These are phyloP conservation scores for Pistacia atlantica DNA, from an alignment of 345 rosid genomes.

Conservation along the genomic window DNA sequence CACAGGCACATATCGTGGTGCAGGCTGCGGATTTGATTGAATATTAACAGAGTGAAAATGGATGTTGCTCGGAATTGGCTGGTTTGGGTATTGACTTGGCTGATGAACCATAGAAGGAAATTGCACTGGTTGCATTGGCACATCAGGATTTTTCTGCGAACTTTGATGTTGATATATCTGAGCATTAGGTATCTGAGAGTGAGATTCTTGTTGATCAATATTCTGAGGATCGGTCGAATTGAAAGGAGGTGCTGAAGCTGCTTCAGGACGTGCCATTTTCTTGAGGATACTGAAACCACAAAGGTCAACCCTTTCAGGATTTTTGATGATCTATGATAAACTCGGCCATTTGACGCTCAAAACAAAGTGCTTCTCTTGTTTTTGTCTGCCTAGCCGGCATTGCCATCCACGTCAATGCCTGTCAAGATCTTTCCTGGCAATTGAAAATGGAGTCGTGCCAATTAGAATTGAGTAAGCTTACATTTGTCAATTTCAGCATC, in stretches of 20 bases:
- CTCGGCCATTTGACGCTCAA: background rate
- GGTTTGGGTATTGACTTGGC: background rate
- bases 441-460: background rate
- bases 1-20: background rate
- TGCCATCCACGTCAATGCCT: background rate
- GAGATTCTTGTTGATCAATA: background rate
- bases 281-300: background rate
- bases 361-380: background rate
- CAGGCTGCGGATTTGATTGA: background rate
- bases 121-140: too few relatives aligned
- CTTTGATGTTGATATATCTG: too few relatives aligned
- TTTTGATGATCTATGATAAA: background rate
- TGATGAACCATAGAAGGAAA: background rate
- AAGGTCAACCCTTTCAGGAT: background rate
- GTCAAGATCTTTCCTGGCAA: background rate
- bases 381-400: background rate
- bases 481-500: background rate
- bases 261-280: slow-evolving; percentile 5
- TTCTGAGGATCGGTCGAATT: background rate
- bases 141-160: too few relatives aligned
- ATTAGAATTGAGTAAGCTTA: background rate
- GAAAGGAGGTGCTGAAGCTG: background rate
- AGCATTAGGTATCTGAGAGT: too few relatives aligned
- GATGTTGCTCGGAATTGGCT: background rate
- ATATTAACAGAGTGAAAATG: background rate